phyloP scores from a whole-genome alignment of 192 early-diverging fungal species.

The Coemansia sp. region DNA sequence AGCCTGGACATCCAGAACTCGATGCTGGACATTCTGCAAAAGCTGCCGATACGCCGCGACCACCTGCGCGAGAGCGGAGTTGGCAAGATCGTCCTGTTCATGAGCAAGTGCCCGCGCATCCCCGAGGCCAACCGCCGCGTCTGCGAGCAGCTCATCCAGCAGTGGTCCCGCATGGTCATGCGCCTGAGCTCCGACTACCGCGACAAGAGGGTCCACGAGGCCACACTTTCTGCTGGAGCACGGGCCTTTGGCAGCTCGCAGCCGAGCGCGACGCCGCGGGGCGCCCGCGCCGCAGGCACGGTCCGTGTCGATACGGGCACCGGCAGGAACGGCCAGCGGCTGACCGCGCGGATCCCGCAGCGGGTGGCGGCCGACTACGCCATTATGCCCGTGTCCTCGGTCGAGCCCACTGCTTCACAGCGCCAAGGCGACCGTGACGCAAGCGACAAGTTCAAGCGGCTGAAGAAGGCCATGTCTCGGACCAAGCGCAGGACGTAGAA shows the following conservation, averaged over 20 bases:
- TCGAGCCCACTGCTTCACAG: constrained; percentile 8
- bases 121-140: constrained; percentile 58
- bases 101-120: constrained; percentile 80
- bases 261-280: not conserved
- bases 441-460: constrained; percentile 21
- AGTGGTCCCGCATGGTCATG: constrained; percentile 83
- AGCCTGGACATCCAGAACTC: constrained; percentile 81
- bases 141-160: constrained; percentile 73
- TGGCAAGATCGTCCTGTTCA: constrained; percentile 83
- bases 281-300: constrained; percentile 9
- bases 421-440: constrained; percentile 8
- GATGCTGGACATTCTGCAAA: constrained; percentile 65
- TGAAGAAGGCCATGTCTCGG: constrained; percentile 34
- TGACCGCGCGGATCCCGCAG: constrained; percentile 32
- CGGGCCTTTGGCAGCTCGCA: constrained; percentile 1
- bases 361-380: constrained; percentile 33
- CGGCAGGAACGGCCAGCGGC: constrained; percentile 20
- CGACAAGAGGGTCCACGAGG: constrained; percentile 41
- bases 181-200: constrained; percentile 69
- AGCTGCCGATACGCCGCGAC: constrained; percentile 65
- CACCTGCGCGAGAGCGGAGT: constrained; percentile 77
- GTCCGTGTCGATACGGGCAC: constrained; percentile 18
- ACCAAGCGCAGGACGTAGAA: constrained; percentile 16
- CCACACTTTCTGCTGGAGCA: constrained; percentile 7
- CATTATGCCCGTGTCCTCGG: constrained; percentile 40